Evolutionary conservation across 2,329 filamentous ascomycete genomes (phyloP).

Genomic region (Alternaria gansuensis): DNA sequence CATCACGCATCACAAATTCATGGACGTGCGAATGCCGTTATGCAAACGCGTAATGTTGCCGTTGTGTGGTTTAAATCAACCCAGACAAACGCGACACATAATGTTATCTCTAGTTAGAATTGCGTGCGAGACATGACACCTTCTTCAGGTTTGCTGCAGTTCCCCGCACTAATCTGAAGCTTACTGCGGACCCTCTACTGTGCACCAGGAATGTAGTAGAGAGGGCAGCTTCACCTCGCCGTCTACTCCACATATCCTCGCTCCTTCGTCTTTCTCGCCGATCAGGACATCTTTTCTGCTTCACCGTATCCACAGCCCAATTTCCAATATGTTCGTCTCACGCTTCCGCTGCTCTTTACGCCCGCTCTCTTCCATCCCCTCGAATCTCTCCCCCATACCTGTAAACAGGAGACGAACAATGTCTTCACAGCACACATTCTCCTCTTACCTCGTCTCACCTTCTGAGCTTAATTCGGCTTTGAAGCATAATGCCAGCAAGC

Average conservation of each 20-base stretch:
- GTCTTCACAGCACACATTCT: conserved; percentile 61
- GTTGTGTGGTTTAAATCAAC: background rate
- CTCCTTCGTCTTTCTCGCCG: conserved; percentile 18
- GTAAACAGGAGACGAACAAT: conserved; percentile 35
- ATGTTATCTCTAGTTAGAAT: background rate
- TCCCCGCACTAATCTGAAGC: conserved; percentile 22
- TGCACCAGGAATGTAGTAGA: conserved; percentile 32
- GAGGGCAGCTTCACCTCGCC: conserved; percentile 32
- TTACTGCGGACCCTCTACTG: conserved; percentile 12
- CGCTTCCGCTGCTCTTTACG: conserved; percentile 40
- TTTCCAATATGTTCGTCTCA: conserved; percentile 44
- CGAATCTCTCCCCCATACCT: conserved; percentile 22
- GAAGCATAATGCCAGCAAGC: conserved; percentile 80
- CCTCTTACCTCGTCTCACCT: conserved; percentile 86
- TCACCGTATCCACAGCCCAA: conserved; percentile 23
- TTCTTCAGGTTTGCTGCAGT: conserved; percentile 19
- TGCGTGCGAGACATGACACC: conserved; percentile 2
- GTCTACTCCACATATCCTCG: conserved; percentile 19
- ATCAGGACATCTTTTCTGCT: conserved; percentile 5
- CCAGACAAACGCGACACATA: background rate
- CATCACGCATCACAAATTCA: background rate
- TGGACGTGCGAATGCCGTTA: background rate
- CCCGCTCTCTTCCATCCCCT: conserved; percentile 29
- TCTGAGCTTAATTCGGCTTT: conserved; percentile 82
- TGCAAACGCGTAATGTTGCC: background rate